phyloP scores from a whole-genome alignment of 345 rosid species.

The Gossypium thurberi region DNA sequence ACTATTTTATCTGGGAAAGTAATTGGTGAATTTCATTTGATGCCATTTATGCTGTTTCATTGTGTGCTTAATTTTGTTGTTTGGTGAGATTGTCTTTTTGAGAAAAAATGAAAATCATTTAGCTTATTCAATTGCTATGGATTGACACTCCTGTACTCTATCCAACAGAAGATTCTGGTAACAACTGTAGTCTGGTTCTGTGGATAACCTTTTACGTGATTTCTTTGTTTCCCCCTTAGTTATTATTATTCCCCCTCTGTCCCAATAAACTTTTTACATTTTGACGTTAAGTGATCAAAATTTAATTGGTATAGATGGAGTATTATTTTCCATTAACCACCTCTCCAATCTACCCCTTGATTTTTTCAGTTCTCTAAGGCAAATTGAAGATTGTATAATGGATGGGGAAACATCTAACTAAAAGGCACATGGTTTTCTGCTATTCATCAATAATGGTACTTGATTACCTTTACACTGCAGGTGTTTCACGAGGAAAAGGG shows the following conservation, averaged over 20 bases:
- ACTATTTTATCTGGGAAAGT: background rate
- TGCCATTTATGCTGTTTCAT: background rate
- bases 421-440: background rate
- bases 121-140: background rate
- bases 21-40: background rate
- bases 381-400: background rate
- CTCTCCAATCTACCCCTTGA: background rate
- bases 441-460: background rate
- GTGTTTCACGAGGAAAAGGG: slow-evolving; percentile 94
- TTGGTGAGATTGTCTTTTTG: background rate
- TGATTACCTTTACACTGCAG: slow-evolving; percentile 27
- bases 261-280: no score
- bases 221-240: background rate
- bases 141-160: background rate
- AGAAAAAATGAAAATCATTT: background rate
- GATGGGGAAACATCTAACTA: background rate
- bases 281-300: no score
- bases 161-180: background rate
- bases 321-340: background rate
- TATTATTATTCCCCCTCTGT: background rate
- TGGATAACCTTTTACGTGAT: background rate
- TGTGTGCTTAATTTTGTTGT: background rate
- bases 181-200: background rate
- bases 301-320: no score
- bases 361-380: background rate